A percentile compares a stretch with the other conserved stretches of the same genome.
phyloP scores from a whole-genome alignment of 139 green algal genomes.

The Trebouxia sp. region DNA sequence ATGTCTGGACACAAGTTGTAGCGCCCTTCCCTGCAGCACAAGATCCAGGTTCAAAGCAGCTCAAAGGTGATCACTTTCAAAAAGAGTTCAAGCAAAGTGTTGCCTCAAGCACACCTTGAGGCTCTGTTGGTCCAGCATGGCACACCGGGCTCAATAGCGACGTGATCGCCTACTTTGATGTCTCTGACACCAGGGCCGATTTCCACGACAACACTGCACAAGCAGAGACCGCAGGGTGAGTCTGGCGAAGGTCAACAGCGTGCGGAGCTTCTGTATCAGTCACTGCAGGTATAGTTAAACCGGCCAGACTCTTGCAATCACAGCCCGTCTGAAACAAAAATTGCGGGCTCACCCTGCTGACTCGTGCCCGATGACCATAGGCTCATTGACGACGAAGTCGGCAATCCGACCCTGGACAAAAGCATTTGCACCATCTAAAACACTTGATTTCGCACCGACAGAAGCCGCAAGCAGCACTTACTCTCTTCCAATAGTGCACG shows the following conservation, averaged over 20 bases:
- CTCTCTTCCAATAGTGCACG: conserved; percentile 47
- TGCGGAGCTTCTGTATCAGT: not conserved
- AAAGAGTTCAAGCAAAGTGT: not conserved
- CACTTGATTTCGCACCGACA: not conserved
- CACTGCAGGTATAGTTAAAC: too few relatives aligned
- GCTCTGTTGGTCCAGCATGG: conserved; percentile 47
- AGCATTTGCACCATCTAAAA: not conserved
- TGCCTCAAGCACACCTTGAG: conserved; percentile 25
- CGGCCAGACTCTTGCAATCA: not conserved
- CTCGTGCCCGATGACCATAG: conserved; percentile 57
- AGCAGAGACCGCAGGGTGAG: not conserved
- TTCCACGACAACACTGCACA: conserved; percentile 30
- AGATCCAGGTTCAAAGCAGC: not conserved
- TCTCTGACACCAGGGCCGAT: conserved; percentile 28
- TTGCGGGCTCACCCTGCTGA: conserved; percentile 34
- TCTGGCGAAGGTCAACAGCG: not conserved
- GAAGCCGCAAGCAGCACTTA: not conserved
- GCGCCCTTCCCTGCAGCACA: conserved; percentile 38
- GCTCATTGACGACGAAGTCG: conserved; percentile 42
- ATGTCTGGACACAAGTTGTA: conserved; percentile 55
- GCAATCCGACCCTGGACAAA: conserved; percentile 40
- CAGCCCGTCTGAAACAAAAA: not conserved
- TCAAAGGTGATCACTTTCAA: too few relatives aligned
- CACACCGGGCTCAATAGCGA: conserved; percentile 49
- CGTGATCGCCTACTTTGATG: conserved; percentile 38